phyloP scores from a whole-genome alignment of 2,329 filamentous ascomycete species.

The Zarea fungicola region DNA sequence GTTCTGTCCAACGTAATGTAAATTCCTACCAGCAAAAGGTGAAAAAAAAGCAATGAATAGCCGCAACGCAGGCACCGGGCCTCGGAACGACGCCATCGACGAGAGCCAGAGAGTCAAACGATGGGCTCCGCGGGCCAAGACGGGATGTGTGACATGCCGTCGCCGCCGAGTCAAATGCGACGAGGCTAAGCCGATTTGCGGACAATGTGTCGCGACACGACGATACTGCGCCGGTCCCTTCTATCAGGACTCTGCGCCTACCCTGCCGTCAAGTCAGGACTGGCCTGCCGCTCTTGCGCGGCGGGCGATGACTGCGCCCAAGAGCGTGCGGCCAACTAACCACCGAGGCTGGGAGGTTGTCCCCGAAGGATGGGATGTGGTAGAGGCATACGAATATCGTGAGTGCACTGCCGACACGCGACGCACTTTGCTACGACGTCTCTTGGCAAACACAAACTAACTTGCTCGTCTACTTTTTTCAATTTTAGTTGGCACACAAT shows the following conservation, averaged over 20 bases:
- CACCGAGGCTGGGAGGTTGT: conserved; percentile 9
- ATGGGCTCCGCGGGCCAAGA: conserved; percentile 8
- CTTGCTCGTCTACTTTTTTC: too few species aligned
- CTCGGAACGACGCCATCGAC: neutral
- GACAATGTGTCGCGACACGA: conserved; percentile 7
- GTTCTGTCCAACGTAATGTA: neutral
- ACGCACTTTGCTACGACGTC: too few species aligned
- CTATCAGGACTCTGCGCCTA: conserved; percentile 10
- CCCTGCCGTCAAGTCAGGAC: neutral
- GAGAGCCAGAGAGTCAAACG: conserved; percentile 6
- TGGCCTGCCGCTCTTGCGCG: neutral
- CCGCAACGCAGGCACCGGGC: neutral
- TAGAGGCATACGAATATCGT: conserved; percentile 10
- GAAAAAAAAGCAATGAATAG: neutral
- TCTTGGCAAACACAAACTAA: too few species aligned
- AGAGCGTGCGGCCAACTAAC: conserved; percentile 3
- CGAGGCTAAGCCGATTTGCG: conserved; percentile 11
- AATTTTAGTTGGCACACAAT: too few species aligned
- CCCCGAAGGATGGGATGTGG: conserved; percentile 5
- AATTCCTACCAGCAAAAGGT: too few species aligned
- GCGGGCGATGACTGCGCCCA: neutral
- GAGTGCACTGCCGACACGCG: too few species aligned
- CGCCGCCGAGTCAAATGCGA: conserved; percentile 7
- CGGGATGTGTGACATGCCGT: conserved; percentile 8
- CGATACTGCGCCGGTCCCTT: conserved; percentile 11